Evolutionary conservation across 306 rosid genomes (phyloP).

Genomic region (Potentilla sterilis): DNA sequence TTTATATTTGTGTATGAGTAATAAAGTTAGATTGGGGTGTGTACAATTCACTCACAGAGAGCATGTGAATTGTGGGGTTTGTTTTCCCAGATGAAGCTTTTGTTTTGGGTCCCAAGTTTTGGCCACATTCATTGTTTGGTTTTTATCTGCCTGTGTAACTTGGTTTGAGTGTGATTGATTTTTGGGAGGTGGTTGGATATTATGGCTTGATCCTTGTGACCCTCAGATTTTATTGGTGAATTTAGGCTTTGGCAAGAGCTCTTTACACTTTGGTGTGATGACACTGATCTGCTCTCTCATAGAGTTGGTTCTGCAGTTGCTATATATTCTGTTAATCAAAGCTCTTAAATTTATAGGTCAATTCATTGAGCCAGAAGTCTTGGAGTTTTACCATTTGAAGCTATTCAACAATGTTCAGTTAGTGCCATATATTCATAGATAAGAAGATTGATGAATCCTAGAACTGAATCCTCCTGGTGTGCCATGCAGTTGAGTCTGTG

Average conservation of each 20-base stretch:
- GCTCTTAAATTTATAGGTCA: not conserved
- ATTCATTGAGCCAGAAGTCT: not conserved
- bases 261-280: not conserved
- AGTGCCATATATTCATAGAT: not conserved
- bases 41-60: conserved; percentile 33
- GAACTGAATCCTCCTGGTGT: conserved; percentile 7
- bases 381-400: not conserved
- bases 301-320: not conserved
- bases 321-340: not conserved
- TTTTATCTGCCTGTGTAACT: conserved; percentile 4
- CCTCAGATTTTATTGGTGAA: not conserved
- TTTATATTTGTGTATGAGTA: conserved; percentile 15
- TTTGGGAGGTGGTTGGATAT: conserved; percentile 19
- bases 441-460: not conserved
- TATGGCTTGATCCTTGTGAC: conserved; percentile 18
- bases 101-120: conserved; percentile 30
- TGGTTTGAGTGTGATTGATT: conserved; percentile 18
- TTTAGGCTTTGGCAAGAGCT: not conserved
- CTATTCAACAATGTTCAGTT: not conserved
- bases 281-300: not conserved
- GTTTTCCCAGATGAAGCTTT: conserved; percentile 32
- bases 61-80: conserved; percentile 66
- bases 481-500: conserved; percentile 12
- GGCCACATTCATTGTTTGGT: conserved; percentile 23
- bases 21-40: conserved; percentile 33